Base-by-base conservation (phyloP, 2,329 filamentous ascomycete species). In the Metarhizium brunneum region DNA sequence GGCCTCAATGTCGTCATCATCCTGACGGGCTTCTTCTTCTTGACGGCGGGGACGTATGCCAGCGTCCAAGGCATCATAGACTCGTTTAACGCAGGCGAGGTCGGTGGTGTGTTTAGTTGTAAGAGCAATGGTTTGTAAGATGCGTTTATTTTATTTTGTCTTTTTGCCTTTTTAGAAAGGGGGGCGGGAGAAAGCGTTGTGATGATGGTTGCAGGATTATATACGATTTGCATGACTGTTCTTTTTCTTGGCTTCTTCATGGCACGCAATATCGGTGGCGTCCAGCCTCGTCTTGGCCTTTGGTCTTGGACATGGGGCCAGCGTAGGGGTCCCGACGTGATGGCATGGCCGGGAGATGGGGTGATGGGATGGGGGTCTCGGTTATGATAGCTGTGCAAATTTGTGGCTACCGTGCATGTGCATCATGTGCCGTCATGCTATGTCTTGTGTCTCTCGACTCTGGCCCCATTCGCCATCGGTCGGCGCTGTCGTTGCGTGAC, bases 11-110 rank as follows among this genome's bases (percentile, higher is more conserved):
- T 90, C 16, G 62, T 83, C 59, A 82, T 96, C 57, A 91, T 94
- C 56, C 32, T 79, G 2, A 82, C 87, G 18, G 92, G 92, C 0
- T 53, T 95, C n/a, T 83, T 92, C 62, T 95, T 95, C 74, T 71
- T 96, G 50, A 85, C 79, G 0, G 88, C 79, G 1, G 92, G 92
- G 42, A 96, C 91, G 3, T 96, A 96, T 65, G 84, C 82, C 40
- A 86, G 82, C 57, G 84, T 91, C 0, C 80, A 89, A 69, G 84
- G 82, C 55, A 92, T 92, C 56, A 80, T 94, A 29, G 76, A 90
- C 57, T 84, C 85, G 20, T 95, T 92, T 65, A 67, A 78, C 36
- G 71, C 76, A 1, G 81, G 82, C 3, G 73, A 73, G 1, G 87
- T 95, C 30, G 80, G 85, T 1, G 82, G 83, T 1, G 82, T 89